Evolutionary conservation across 768 basidiomycete genomes (phyloP), one percentile per base, ranked within the genome.

Genomic region (Cystofilobasidium bisporidii): DNA sequence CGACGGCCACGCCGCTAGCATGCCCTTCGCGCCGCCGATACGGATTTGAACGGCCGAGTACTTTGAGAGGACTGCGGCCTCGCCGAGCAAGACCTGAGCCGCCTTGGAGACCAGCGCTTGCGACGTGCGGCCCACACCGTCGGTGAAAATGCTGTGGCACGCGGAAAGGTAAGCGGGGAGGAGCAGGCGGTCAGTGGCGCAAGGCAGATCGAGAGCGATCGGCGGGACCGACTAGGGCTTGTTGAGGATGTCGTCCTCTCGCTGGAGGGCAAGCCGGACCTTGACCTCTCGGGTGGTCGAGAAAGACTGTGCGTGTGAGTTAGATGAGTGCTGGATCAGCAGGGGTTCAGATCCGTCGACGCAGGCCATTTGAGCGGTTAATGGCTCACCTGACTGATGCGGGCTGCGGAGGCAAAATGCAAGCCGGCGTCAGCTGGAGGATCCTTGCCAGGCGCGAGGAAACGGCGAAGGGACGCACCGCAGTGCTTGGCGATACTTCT

Each of bases 11-110:
- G 58, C 45, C 4, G 59, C 45, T 1, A 67, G 45, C 65, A 67
- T 61, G 9, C 65, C 65, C 40, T 67, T 67, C 1, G 45, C 65
- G 22, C 65, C 65, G 24, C 65, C 65, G 58, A 67, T 67, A 18
- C 65, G 57, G 36, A 61, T 30, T 22, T 67, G 65, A 4, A 60
- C 65, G 24, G 59, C 65, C 24, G 58, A 67, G 50, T 50, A 61
- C 47, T 11, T 40, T 18, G 24, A 26, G 4, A 45, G 30, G 14
- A 45, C 2, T 10, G 60, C 41, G 1, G 14, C n/a, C 22, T 38
- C n/a, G n/a, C 58, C 65, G 18, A 40, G 41, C 10, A 67, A 26
- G n/a, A n/a, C 36, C 15, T 20, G 28, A 30, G 59, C 65, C 18
- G 41, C 36, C 1, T 15, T 17, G 26, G 43, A 30, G 45, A 67